phyloP scores from a whole-genome alignment of 345 rosid genomes.

The Moringa oleifera region DNA sequence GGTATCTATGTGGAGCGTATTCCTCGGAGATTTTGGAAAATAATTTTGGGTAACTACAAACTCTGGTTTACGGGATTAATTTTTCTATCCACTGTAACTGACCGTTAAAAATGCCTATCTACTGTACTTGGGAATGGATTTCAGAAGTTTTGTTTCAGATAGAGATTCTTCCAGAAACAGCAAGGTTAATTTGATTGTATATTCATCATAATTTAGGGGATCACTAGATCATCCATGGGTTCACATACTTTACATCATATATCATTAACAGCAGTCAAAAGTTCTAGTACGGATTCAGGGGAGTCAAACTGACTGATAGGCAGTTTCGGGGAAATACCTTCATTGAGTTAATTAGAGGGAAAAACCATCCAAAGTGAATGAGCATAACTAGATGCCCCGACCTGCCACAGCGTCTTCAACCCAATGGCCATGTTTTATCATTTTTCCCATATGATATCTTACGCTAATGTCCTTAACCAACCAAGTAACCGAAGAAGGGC shows the following conservation, averaged over 20 bases:
- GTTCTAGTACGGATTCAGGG: background rate
- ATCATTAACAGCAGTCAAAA: constrained; percentile 2
- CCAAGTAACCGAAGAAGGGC: constrained; percentile 69
- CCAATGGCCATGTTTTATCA: background rate
- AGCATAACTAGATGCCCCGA: background rate
- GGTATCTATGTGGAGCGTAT: constrained; percentile 7
- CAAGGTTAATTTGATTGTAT: background rate
- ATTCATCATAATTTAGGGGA: background rate
- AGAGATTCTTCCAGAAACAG: background rate
- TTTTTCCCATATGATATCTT: constrained; percentile 15
- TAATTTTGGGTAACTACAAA: constrained; percentile 1
- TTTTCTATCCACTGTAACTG: constrained; percentile 4
- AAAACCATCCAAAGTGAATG: background rate
- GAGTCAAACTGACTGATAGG: background rate
- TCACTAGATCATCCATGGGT: background rate
- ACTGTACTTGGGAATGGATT: background rate
- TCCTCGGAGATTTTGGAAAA: constrained; percentile 11
- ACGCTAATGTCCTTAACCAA: constrained; percentile 80
- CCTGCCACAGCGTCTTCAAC: background rate
- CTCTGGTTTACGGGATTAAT: constrained; percentile 3
- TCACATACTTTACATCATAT: background rate
- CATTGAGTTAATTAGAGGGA: background rate
- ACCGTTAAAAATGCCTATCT: background rate
- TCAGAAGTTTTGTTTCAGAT: background rate
- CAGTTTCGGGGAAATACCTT: background rate